These are phyloP conservation scores for Mrakia hoshinonis DNA, from an alignment of 768 basidiomycete species.

Conservation along the genomic window DNA sequence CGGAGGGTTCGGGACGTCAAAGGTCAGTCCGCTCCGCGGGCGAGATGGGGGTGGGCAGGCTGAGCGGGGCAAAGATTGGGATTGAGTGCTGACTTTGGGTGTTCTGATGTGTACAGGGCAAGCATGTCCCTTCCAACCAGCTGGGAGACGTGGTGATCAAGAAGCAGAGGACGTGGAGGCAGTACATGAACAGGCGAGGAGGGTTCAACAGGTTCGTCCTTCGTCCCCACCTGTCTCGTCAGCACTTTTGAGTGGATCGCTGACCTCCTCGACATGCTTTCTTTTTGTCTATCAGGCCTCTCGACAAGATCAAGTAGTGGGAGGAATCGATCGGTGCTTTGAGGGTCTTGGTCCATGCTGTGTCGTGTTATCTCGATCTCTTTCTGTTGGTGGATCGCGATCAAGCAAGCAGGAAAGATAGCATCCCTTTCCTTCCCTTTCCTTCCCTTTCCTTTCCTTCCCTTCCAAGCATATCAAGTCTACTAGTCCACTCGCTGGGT, in stretches of 20 bases:
- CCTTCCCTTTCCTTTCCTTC: too few species aligned
- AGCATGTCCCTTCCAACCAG: slow-evolving; percentile 47
- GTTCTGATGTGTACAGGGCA: slow-evolving; percentile 50
- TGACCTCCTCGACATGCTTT: neutral
- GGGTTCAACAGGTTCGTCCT: slow-evolving; percentile 67
- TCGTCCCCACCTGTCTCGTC: neutral
- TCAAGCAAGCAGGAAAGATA: too few species aligned
- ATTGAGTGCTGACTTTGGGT: slow-evolving; percentile 46
- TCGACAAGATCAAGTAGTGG: slow-evolving; percentile 91
- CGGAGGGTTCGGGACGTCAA: slow-evolving; percentile 75
- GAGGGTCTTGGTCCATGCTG: too few species aligned
- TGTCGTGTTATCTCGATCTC: neutral
- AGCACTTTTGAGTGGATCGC: neutral
- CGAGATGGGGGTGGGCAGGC: too few species aligned
- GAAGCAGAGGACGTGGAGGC: slow-evolving; percentile 84
- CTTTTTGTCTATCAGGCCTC: slow-evolving; percentile 52
- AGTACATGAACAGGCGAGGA: slow-evolving; percentile 81
- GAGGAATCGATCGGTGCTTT: too few species aligned
- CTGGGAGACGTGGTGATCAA: slow-evolving; percentile 37
- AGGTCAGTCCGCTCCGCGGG: slow-evolving; percentile 47
- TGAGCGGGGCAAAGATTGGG: too few species aligned
- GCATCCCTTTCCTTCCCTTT: neutral
- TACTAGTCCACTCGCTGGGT: too few species aligned
- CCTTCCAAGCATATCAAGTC: too few species aligned
- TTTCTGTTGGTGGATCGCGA: too few species aligned